Conservation (phyloP, 2,329 filamentous ascomycete species). For the Arthrobotrys musiformis region DNA sequence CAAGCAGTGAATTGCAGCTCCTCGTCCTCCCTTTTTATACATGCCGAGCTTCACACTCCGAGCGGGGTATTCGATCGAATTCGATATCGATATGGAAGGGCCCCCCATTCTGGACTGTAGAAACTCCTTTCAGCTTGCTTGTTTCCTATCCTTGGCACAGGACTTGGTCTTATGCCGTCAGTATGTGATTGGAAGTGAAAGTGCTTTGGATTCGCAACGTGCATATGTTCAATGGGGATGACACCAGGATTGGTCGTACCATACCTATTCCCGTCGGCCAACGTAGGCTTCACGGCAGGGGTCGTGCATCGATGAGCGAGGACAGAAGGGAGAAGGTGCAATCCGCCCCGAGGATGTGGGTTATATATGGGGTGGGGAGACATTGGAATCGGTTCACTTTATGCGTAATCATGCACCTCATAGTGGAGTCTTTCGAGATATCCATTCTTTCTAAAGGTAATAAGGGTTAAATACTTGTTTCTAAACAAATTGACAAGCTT, state of each 20-base stretch:
- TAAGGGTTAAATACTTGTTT: background rate
- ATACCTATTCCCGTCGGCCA: background rate
- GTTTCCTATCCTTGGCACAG: background rate
- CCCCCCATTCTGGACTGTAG: background rate
- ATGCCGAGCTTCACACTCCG: conserved; percentile 12
- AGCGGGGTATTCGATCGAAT: conserved; percentile 15
- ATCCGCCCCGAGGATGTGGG: background rate
- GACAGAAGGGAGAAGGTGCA: background rate
- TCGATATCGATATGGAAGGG: background rate
- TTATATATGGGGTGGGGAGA: conserved; percentile 1
- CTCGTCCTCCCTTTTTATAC: conserved; percentile 7
- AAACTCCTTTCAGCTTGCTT: conserved; percentile 9
- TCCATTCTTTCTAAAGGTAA: background rate
- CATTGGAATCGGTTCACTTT: background rate
- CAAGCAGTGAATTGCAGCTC: background rate
- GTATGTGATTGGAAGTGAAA: conserved; percentile 7
- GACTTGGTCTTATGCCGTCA: conserved; percentile 14
- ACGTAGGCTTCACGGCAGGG: conserved; percentile 2
- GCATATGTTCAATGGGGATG: conserved; percentile 1
- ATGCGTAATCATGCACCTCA: background rate
- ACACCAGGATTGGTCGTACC: conserved; percentile 1
- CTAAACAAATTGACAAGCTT: conserved; percentile 11
- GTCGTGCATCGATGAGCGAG: background rate
- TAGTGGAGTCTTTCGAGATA: background rate
- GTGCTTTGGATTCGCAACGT: conserved; percentile 2